phyloP scores from a whole-genome alignment of 805 yeast genomes.

The Kodamaea lidongshanica region DNA sequence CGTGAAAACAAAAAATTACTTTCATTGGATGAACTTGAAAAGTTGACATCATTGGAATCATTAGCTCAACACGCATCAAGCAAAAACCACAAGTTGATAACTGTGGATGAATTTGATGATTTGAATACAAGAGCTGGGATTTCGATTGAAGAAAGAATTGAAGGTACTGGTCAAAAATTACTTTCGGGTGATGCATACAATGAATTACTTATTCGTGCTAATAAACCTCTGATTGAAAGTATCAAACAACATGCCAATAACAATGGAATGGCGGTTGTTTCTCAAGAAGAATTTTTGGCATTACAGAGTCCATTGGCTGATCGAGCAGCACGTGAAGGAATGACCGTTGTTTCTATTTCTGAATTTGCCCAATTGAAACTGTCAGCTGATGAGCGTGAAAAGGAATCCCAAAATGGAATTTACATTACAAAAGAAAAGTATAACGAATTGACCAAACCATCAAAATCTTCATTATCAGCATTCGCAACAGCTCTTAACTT shows the following conservation, averaged over 20 bases:
- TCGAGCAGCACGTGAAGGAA: slow-evolving; percentile 8
- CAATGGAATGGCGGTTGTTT: slow-evolving; percentile 23
- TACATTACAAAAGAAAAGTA: slow-evolving; percentile 11
- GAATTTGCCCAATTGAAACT: slow-evolving; percentile 13
- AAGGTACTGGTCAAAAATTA: slow-evolving; percentile 16
- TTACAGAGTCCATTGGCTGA: slow-evolving; percentile 4
- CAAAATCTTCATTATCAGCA: slow-evolving; percentile 1
- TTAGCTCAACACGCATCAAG: slow-evolving; percentile 1
- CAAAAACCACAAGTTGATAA: slow-evolving; percentile 2
- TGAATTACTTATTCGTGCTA: slow-evolving; percentile 12
- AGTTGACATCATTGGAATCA: slow-evolving; percentile 3
- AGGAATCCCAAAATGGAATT: slow-evolving; percentile 12
- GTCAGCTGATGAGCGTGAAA: slow-evolving; percentile 11
- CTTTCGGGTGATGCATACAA: slow-evolving; percentile 20
- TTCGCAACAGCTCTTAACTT: slow-evolving; percentile 4
- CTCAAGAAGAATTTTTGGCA: slow-evolving; percentile 17
- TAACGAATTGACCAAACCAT: slow-evolving; percentile 5
- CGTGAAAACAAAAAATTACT: slow-evolving; percentile 7
- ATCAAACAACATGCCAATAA: slow-evolving; percentile 20
- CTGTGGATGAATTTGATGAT: slow-evolving; percentile 4
- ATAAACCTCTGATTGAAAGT: slow-evolving; percentile 15
- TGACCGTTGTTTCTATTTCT: slow-evolving; percentile 6
- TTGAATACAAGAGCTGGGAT: slow-evolving; percentile 8
- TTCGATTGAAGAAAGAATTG: slow-evolving; percentile 14
- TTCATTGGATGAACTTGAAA: slow-evolving; percentile 9